phyloP scores from a whole-genome alignment of 1,139 yeast genomes.

The Taphrina sp. region DNA sequence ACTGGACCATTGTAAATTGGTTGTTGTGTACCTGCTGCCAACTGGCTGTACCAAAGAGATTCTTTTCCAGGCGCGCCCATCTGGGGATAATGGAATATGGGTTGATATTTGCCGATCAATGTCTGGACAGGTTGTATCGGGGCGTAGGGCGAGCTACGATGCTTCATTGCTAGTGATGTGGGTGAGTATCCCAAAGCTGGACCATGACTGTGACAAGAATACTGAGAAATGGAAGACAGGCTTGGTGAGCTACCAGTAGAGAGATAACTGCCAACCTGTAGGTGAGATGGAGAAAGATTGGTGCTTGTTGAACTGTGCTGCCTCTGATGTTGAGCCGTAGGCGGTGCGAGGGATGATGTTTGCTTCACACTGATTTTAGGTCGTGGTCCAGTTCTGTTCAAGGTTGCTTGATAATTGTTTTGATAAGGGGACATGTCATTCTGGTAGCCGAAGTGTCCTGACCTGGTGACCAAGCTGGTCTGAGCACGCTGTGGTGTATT shows the following conservation, averaged over 20 bases:
- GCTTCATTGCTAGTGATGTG: conserved; percentile 27
- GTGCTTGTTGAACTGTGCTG: neutral
- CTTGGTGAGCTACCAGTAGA: conserved; percentile 15
- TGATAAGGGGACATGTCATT: conserved; percentile 2
- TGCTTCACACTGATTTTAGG: neutral
- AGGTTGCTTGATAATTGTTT: neutral
- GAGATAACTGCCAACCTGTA: neutral
- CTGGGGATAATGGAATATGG: conserved; percentile 13
- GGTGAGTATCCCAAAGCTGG: conserved; percentile 18
- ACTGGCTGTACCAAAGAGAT: conserved; percentile 19
- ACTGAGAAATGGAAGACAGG: conserved; percentile 5
- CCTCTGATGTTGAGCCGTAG: neutral
- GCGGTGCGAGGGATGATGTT: no score
- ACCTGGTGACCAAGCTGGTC: neutral
- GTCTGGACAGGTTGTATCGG: conserved; percentile 27
- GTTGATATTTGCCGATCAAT: conserved; percentile 17
- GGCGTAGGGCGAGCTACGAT: conserved; percentile 31
- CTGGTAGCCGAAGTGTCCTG: conserved; percentile 1
- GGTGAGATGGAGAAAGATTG: conserved; percentile 6
- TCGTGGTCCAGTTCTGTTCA: neutral
- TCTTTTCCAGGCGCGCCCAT: conserved; percentile 1
- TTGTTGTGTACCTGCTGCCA: conserved; percentile 9
- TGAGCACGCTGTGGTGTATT: conserved; percentile 13
- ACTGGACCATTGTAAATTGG: conserved; percentile 11
- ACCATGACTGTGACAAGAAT: conserved; percentile 20